These are phyloP conservation scores for Xeromyces bisporus DNA, from an alignment of 495 filamentous ascomycete genomes.

Conservation along the genomic window DNA sequence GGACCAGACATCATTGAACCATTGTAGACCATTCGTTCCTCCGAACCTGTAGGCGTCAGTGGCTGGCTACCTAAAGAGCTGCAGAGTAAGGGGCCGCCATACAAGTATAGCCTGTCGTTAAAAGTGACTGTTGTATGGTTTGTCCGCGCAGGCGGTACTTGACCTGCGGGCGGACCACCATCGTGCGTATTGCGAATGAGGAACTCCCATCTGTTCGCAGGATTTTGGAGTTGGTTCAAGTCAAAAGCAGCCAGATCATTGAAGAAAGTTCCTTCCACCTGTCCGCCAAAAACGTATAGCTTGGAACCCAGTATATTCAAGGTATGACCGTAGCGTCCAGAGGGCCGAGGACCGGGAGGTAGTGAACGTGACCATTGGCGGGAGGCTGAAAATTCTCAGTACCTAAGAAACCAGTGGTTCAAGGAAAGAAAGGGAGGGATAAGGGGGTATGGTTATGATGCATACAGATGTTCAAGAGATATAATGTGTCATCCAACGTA, in stretches of 20 bases:
- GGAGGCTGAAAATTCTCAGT: conserved; percentile 42
- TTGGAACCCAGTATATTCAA: conserved; percentile 91
- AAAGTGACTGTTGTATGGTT: conserved; percentile 90
- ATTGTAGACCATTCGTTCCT: conserved; percentile 80
- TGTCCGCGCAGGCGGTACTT: conserved; percentile 77
- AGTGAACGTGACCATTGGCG: conserved; percentile 93
- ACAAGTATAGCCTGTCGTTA: conserved; percentile 88
- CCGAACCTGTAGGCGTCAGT: conserved; percentile 50
- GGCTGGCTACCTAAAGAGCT: no score
- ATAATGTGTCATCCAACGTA: conserved; percentile 82
- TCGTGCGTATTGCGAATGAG: conserved; percentile 63
- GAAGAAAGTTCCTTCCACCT: conserved; percentile 95
- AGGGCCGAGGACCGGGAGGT: conserved; percentile 64
- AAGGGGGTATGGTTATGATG: conserved; percentile 2
- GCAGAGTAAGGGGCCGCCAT: conserved; percentile 19
- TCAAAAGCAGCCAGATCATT: conserved; percentile 97
- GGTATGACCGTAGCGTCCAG: conserved; percentile 90
- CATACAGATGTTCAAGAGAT: conserved; percentile 95
- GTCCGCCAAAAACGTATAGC: conserved; percentile 93
- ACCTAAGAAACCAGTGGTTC: conserved; percentile 3
- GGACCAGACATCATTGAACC: conserved; percentile 99
- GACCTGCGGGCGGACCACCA: conserved; percentile 42
- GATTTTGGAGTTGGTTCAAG: conserved; percentile 76
- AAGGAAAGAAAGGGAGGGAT: background rate
- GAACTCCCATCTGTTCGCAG: conserved; percentile 84